phyloP scores from a whole-genome alignment of 345 rosid genomes.

The Ceriops zippeliana region DNA sequence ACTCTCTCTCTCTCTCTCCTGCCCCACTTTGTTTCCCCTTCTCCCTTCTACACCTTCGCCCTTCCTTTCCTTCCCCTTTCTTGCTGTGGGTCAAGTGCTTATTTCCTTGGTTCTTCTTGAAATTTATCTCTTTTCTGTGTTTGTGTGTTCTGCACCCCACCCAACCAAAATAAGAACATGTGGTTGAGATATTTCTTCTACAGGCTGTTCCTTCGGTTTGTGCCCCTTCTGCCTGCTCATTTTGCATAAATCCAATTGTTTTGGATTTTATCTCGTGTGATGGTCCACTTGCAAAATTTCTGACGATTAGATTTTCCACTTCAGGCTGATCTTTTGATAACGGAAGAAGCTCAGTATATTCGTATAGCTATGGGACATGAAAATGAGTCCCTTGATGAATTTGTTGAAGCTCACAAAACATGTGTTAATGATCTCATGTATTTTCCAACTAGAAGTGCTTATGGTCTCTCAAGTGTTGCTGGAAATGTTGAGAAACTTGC shows the following conservation, averaged over 20 bases:
- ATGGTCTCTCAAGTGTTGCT: constrained; percentile 92
- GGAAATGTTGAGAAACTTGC: constrained; percentile 82
- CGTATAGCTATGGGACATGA: constrained; percentile 90
- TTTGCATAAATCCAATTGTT: background rate
- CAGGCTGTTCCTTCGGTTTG: background rate
- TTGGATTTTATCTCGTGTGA: background rate
- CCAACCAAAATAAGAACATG: too few species aligned
- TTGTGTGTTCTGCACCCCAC: background rate
- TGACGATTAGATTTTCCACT: constrained; percentile 10
- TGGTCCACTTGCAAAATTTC: background rate
- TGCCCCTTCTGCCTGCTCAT: too few species aligned
- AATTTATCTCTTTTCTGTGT: background rate
- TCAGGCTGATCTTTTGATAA: constrained; percentile 70
- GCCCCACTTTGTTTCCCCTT: background rate
- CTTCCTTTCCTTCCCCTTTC: too few species aligned
- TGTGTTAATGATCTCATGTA: constrained; percentile 93
- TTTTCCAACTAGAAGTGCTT: constrained; percentile 87
- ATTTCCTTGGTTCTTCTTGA: background rate
- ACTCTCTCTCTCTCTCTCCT: too few species aligned
- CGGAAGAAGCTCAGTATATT: constrained; percentile 67
- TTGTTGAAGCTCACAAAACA: constrained; percentile 80
- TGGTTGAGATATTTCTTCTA: background rate
- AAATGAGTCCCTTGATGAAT: constrained; percentile 75
- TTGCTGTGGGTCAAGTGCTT: background rate
- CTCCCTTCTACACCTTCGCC: too few species aligned